Conservation (phyloP, 805 yeast genomes). For the Candida xyloterini region DNA sequence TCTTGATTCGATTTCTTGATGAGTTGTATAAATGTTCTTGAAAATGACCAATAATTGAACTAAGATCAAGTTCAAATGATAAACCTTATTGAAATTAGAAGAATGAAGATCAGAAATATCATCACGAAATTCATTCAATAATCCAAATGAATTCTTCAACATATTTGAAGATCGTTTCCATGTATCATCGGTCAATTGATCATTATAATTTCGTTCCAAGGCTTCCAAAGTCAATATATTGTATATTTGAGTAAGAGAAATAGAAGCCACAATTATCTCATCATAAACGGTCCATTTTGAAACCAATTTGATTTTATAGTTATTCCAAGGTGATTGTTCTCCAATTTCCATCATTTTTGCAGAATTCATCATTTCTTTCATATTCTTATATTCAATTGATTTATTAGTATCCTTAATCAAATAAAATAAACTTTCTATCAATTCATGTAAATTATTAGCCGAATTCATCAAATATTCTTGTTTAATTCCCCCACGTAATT, state of each 20-base stretch:
- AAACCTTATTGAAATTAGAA: slow-evolving; percentile 10
- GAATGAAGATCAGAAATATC: slow-evolving; percentile 6
- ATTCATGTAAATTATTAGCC: slow-evolving; percentile 22
- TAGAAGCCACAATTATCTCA: slow-evolving; percentile 22
- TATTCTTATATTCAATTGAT: background rate
- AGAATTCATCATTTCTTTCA: slow-evolving; percentile 11
- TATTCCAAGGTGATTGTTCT: slow-evolving; percentile 20
- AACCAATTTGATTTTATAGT: slow-evolving; percentile 5
- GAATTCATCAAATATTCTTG: slow-evolving; percentile 24
- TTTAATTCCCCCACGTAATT: slow-evolving; percentile 18
- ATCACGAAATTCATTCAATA: slow-evolving; percentile 17
- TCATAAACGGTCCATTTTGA: slow-evolving; percentile 25
- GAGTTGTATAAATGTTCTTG: slow-evolving; percentile 20
- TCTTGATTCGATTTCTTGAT: slow-evolving; percentile 18
- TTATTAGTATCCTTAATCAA: background rate
- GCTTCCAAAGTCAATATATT: slow-evolving; percentile 17
- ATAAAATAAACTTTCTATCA: slow-evolving; percentile 24
- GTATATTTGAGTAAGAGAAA: slow-evolving; percentile 19
- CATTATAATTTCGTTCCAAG: slow-evolving; percentile 12
- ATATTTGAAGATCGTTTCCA: slow-evolving; percentile 27
- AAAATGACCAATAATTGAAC: slow-evolving; percentile 25
- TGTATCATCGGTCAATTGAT: slow-evolving; percentile 13
- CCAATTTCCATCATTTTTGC: slow-evolving; percentile 8
- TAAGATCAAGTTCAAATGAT: slow-evolving; percentile 19
- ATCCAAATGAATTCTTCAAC: slow-evolving; percentile 21